Evolutionary conservation across 78 protist species (phyloP).

Genomic region (Emiliania huxleyi): DNA sequence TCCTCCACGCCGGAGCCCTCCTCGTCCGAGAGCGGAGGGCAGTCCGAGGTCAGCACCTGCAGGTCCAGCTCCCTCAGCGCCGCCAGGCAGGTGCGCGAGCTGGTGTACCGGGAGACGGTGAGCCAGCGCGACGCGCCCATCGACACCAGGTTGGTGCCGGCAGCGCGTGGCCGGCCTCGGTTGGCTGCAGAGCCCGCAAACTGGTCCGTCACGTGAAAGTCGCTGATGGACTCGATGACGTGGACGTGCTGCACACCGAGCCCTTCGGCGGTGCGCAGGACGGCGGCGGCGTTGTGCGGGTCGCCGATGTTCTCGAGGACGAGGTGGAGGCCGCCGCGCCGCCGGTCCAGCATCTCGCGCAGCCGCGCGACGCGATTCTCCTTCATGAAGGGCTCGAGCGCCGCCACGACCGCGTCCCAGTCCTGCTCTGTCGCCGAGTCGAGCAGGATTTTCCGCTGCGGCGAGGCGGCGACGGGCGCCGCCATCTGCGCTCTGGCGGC

Average conservation of each 20-base stretch:
- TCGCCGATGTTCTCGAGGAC: not conserved
- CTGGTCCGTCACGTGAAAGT: not conserved
- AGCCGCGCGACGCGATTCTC: not conserved
- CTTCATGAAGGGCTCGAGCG: not conserved
- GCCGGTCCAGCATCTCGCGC: not conserved
- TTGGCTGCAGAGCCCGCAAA: too few relatives aligned
- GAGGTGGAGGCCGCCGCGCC: not conserved
- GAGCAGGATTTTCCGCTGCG: not conserved
- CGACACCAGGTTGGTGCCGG: not conserved
- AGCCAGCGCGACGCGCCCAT: constrained; percentile 15
- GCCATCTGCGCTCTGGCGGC: not conserved
- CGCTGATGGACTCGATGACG: not conserved
- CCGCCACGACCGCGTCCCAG: not conserved
- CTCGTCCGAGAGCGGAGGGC: not conserved
- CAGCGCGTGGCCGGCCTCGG: too few relatives aligned
- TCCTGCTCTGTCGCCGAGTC: not conserved
- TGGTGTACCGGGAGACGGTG: not conserved
- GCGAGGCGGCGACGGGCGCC: not conserved
- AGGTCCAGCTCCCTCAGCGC: not conserved
- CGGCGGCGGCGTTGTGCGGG: not conserved
- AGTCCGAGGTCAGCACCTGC: not conserved
- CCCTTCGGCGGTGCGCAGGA: constrained; percentile 16
- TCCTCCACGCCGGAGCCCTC: not conserved
- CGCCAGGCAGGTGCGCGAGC: not conserved
- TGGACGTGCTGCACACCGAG: constrained; percentile 20